Evolutionary conservation across 1,139 yeast species (phyloP).

Genomic region (Zygosaccharomyces sapae): DNA sequence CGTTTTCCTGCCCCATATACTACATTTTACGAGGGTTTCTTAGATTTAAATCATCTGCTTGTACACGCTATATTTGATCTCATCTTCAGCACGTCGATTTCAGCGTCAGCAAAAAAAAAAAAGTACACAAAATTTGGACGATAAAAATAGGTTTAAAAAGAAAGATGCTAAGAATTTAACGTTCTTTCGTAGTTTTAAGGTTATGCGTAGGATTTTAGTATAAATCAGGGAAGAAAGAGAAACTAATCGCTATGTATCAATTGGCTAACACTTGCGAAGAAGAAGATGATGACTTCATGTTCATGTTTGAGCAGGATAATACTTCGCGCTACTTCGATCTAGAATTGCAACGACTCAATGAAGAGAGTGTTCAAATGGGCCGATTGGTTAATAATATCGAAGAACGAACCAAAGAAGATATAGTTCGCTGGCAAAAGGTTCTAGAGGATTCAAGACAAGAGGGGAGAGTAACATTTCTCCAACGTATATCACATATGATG

Average conservation of each 20-base stretch:
- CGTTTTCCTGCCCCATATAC: no score
- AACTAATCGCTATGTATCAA: neutral
- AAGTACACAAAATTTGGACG: constrained; percentile 1
- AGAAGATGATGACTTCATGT: constrained; percentile 6
- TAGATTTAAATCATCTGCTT: no score
- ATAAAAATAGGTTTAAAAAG: neutral
- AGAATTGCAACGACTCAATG: constrained; percentile 2
- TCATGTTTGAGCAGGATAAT: constrained; percentile 6
- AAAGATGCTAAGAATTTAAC: no score
- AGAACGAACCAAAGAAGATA: constrained; percentile 2
- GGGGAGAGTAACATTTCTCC: constrained; percentile 1
- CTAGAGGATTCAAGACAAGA: neutral
- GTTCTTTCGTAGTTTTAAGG: no score
- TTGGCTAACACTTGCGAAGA: constrained; percentile 1
- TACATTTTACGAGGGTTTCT: no score
- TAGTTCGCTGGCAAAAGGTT: constrained; percentile 2
- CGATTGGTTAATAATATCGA: constrained; percentile 3
- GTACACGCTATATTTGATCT: no score
- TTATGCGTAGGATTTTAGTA: no score
- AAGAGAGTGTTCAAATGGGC: constrained; percentile 5
- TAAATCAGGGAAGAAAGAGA: neutral
- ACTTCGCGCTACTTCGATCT: constrained; percentile 1
- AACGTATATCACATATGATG: constrained; percentile 5
- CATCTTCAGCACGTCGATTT: neutral
- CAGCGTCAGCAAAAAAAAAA: constrained; percentile 1